phyloP scores from a whole-genome alignment of 2,329 filamentous ascomycete genomes.

The Fusarium praegraminearum region DNA sequence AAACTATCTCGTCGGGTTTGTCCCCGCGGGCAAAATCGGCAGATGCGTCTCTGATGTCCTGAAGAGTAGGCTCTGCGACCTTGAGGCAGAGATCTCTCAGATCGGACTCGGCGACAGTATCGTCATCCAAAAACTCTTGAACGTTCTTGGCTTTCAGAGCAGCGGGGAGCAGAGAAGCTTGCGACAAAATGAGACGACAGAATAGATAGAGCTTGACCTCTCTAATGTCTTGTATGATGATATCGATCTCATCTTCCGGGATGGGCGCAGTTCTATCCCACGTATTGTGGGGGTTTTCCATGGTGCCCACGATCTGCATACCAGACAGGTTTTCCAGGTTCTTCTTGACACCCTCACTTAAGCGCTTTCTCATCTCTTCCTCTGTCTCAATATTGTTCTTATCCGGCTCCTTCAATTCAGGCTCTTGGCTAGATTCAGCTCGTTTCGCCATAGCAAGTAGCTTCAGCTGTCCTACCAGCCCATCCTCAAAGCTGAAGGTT shows the following conservation, averaged over 20 bases:
- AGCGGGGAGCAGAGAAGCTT: conserved; percentile 45
- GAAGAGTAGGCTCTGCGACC: conserved; percentile 44
- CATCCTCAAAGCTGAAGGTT: neutral
- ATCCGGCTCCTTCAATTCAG: conserved; percentile 40
- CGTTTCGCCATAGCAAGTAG: conserved; percentile 35
- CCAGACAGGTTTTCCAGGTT: conserved; percentile 37
- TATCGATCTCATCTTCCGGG: conserved; percentile 44
- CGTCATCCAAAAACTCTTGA: conserved; percentile 46
- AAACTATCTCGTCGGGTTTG: conserved; percentile 23
- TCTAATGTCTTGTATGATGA: conserved; percentile 39
- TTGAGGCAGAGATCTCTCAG: conserved; percentile 48
- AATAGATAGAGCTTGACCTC: conserved; percentile 49
- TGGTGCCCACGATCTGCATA: conserved; percentile 42
- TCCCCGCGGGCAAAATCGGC: conserved; percentile 48
- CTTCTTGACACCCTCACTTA: conserved; percentile 47
- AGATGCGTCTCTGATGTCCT: conserved; percentile 49
- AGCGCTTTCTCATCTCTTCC: conserved; percentile 45
- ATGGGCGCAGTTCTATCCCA: conserved; percentile 45
- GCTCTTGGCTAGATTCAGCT: neutral
- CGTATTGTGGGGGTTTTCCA: conserved; percentile 46
- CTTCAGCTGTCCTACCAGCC: conserved; percentile 22
- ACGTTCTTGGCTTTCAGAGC: conserved; percentile 44
- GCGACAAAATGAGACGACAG: conserved; percentile 46
- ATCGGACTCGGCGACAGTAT: conserved; percentile 43
- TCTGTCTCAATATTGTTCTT: conserved; percentile 49